Percentiles rank a stretch among this genome's conserved stretches.
Evolutionary conservation across 2,329 filamentous ascomycete genomes (phyloP).

Genomic region (Epichloe hybrida): DNA sequence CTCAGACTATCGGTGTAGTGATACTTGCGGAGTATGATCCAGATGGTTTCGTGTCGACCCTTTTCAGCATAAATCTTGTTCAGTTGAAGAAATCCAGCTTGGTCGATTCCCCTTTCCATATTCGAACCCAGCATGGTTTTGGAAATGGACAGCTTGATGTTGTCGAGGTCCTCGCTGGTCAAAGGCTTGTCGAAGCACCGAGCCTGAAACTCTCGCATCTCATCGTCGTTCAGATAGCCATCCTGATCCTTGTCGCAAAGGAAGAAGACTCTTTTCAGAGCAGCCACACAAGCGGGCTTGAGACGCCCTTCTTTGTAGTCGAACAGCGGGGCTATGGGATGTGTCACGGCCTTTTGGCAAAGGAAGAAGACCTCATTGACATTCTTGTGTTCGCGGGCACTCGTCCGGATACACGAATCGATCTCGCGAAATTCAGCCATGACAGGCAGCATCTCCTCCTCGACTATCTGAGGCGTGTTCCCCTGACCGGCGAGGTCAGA

Average conservation of each 20-base stretch:
- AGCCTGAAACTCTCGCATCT: slow-evolving; percentile 80
- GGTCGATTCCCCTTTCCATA: slow-evolving; percentile 60
- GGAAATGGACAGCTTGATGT: slow-evolving; percentile 79
- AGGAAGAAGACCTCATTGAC: slow-evolving; percentile 96
- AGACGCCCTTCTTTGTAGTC: slow-evolving; percentile 85
- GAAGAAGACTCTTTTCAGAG: slow-evolving; percentile 84
- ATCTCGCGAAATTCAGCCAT: slow-evolving; percentile 99
- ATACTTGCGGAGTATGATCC: slow-evolving; percentile 90
- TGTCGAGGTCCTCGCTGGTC: slow-evolving; percentile 66
- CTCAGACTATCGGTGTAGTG: slow-evolving; percentile 94
- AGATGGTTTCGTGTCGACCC: slow-evolving; percentile 93
- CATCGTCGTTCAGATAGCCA: slow-evolving; percentile 75
- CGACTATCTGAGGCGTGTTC: slow-evolving; percentile 72
- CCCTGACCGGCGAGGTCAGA: slow-evolving; percentile 65
- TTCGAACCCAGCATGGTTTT: slow-evolving; percentile 51
- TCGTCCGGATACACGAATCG: slow-evolving; percentile 91
- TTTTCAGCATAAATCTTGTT: slow-evolving; percentile 97
- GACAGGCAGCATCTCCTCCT: slow-evolving; percentile 95
- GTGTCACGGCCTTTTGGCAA: slow-evolving; percentile 94
- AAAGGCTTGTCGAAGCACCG: slow-evolving; percentile 88
- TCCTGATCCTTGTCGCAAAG: slow-evolving; percentile 95
- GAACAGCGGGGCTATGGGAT: slow-evolving; percentile 90
- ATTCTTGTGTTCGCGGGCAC: slow-evolving; percentile 81
- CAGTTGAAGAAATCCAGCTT: slow-evolving; percentile 71
- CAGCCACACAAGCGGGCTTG: slow-evolving; percentile 79